These are phyloP conservation scores for Aspergillus calidoustus DNA, from an alignment of 2,329 filamentous ascomycete genomes.

Conservation along the genomic window DNA sequence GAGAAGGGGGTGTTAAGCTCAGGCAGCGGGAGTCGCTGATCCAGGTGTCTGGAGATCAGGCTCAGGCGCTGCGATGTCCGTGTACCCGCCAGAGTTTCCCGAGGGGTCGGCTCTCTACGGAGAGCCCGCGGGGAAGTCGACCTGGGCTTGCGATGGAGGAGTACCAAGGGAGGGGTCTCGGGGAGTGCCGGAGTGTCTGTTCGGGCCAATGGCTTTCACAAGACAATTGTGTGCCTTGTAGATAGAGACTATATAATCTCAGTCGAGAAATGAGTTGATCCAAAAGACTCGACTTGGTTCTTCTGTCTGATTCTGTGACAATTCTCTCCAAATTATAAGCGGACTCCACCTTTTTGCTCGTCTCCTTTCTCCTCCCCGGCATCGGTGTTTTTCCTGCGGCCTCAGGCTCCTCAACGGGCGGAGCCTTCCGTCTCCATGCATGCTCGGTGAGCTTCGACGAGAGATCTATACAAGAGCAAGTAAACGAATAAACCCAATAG, in stretches of 20 bases:
- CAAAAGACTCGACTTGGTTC: not conserved
- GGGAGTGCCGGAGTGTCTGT: slow-evolving; percentile 22
- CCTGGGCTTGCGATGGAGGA: slow-evolving; percentile 18
- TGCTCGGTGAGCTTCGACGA: not conserved
- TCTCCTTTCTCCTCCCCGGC: slow-evolving; percentile 4
- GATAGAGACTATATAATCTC: not conserved
- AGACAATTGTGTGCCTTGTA: not conserved
- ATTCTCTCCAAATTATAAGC: not conserved
- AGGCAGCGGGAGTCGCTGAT: slow-evolving; percentile 57
- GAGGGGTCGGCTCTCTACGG: slow-evolving; percentile 40
- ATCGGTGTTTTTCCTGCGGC: not conserved
- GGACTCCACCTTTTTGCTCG: not conserved
- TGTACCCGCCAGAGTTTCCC: slow-evolving; percentile 53
- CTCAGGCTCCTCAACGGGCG: not conserved
- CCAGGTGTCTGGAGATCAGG: slow-evolving; percentile 66
- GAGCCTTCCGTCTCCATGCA: not conserved
- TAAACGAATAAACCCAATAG: not conserved
- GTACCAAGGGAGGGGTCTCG: slow-evolving; percentile 13
- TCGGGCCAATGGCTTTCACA: slow-evolving; percentile 11
- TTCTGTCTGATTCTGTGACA: not conserved
- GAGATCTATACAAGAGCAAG: not conserved
- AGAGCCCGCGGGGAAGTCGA: slow-evolving; percentile 34
- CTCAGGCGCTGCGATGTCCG: slow-evolving; percentile 57
- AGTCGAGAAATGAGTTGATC: not conserved
- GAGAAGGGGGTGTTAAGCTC: slow-evolving; percentile 68